Percentiles rank a stretch among this genome's conserved stretches.
Conservation (phyloP, 257 asterid species). For the Verbascum thapsus region DNA sequence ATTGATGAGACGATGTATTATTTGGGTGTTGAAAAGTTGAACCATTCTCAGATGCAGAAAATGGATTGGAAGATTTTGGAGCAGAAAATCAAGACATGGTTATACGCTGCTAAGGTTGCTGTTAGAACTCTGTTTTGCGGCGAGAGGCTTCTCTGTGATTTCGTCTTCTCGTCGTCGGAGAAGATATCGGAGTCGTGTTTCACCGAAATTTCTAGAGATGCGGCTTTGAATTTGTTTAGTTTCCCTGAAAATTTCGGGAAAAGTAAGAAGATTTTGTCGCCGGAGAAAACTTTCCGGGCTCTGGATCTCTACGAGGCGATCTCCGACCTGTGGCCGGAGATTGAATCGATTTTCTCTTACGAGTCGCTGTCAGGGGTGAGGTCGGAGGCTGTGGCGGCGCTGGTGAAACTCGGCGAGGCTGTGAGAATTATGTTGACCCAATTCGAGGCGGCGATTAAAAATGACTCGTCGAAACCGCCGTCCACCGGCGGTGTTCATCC, state of each 20-base stretch:
- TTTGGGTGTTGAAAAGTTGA: slow-evolving; percentile 65
- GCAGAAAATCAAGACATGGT: slow-evolving; percentile 57
- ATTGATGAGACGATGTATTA: slow-evolving; percentile 72
- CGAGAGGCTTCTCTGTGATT: slow-evolving; percentile 65
- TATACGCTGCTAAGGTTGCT: slow-evolving; percentile 49
- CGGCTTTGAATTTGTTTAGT: slow-evolving; percentile 48
- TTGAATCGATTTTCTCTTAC: slow-evolving; percentile 58
- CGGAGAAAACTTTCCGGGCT: slow-evolving; percentile 77
- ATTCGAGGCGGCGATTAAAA: slow-evolving; percentile 80
- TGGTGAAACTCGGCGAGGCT: slow-evolving; percentile 67
- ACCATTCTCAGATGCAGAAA: slow-evolving; percentile 60
- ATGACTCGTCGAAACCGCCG: slow-evolving; percentile 62
- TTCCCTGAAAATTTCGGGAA: slow-evolving; percentile 60
- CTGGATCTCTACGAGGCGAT: slow-evolving; percentile 74
- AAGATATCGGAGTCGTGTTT: slow-evolving; percentile 60
- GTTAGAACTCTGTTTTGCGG: slow-evolving; percentile 63
- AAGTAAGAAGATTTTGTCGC: slow-evolving; percentile 58
- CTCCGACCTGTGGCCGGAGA: slow-evolving; percentile 65
- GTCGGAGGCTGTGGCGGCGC: slow-evolving; percentile 57
- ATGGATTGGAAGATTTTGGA: slow-evolving; percentile 71
- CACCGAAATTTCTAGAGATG: slow-evolving; percentile 56
- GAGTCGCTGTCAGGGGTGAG: slow-evolving; percentile 51
- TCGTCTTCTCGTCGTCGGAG: slow-evolving; percentile 66
- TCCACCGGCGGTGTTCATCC: slow-evolving; percentile 78
- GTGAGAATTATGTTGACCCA: slow-evolving; percentile 59